These are phyloP conservation scores for Miscanthus lutarioriparius DNA, from an alignment of 176 grass and related monocot species.

Conservation along the genomic window DNA sequence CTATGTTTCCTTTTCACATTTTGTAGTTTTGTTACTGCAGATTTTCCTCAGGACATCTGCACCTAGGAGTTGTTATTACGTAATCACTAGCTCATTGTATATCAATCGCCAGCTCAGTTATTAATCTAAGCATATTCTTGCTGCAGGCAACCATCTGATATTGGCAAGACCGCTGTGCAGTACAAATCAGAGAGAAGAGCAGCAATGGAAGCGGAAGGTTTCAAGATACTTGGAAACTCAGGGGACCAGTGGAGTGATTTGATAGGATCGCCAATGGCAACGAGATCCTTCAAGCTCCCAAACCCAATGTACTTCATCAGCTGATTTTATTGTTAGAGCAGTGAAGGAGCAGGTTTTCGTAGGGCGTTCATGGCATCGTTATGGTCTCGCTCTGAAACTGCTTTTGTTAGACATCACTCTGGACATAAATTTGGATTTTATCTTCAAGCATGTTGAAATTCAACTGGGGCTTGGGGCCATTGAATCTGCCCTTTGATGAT, in stretches of 20 bases:
- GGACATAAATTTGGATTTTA: neutral
- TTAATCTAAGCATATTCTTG: conserved; percentile 21
- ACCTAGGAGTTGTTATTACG: neutral
- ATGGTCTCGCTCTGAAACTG: neutral
- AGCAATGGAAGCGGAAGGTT: conserved; percentile 72
- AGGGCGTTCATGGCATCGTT: neutral
- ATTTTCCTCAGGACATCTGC: neutral
- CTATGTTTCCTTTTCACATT: neutral
- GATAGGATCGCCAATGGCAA: conserved; percentile 65
- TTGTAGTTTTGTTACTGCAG: neutral
- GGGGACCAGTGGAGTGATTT: conserved; percentile 97
- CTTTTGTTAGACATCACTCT: neutral
- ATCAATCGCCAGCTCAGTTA: neutral
- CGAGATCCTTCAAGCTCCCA: conserved; percentile 87
- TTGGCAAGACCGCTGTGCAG: conserved; percentile 58
- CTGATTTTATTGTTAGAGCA: conserved; percentile 31
- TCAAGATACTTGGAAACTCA: conserved; percentile 79
- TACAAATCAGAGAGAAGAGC: conserved; percentile 88
- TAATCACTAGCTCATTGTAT: neutral
- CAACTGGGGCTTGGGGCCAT: neutral
- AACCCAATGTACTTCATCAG: conserved; percentile 91
- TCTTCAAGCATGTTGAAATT: neutral
- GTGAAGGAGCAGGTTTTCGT: neutral
- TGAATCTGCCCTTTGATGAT: conserved; percentile 1
- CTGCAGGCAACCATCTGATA: conserved; percentile 61